These are phyloP conservation scores for Pterocarpus santalinus DNA, from an alignment of 306 rosid species.

Conservation along the genomic window DNA sequence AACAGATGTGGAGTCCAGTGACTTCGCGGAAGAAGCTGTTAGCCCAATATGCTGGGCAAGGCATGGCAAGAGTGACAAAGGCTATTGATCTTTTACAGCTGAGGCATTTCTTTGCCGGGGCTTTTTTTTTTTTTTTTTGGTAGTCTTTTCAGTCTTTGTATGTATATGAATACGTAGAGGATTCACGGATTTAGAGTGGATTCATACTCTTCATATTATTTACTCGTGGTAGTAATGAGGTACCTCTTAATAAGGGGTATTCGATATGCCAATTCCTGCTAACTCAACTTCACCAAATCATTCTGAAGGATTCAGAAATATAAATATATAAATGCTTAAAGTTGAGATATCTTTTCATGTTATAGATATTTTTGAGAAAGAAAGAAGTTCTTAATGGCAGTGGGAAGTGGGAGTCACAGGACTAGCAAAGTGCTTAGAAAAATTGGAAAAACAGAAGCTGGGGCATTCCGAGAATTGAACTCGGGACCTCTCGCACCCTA, in stretches of 20 bases:
- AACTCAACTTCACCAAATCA: not conserved
- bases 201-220: not conserved
- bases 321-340: not conserved
- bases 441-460: not conserved
- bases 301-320: not conserved
- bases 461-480: constrained; percentile 83
- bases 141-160: not conserved
- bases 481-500: constrained; percentile 83
- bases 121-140: not conserved
- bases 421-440: not conserved
- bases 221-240: constrained; percentile 14
- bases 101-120: constrained; percentile 4
- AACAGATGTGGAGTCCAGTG: constrained; percentile 51
- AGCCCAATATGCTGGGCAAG: constrained; percentile 44
- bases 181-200: constrained; percentile 43
- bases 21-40: constrained; percentile 40
- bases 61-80: constrained; percentile 39
- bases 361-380: constrained; percentile 12
- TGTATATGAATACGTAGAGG: constrained; percentile 45
- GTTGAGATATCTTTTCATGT: not conserved
- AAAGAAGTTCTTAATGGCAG: not conserved
- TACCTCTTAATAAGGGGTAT: not conserved
- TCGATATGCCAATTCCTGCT: not conserved
- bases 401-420: not conserved
- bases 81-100: constrained; percentile 32